Evolutionary conservation across 139 green algal genomes (phyloP).

Genomic region (Edaphochlamys debaryana): DNA sequence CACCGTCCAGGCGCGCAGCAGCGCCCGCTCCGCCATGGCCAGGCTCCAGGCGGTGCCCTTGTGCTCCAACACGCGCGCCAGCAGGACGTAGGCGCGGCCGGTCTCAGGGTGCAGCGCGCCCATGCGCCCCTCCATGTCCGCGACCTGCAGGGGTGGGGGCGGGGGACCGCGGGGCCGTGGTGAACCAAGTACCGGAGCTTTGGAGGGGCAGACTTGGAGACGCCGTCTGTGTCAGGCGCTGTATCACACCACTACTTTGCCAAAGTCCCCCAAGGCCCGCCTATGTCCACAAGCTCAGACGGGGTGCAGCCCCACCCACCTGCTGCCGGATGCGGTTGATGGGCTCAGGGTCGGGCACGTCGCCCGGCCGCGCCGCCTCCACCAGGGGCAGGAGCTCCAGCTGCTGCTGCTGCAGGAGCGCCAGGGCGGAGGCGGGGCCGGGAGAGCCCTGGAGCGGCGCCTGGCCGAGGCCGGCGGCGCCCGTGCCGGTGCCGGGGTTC

Average conservation of each 20-base stretch:
- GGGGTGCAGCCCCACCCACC: background rate
- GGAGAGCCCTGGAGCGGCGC: too few relatives aligned
- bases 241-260: too few relatives aligned
- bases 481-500: background rate
- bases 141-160: background rate
- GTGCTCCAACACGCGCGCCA: slow-evolving; percentile 37
- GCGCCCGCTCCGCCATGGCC: slow-evolving; percentile 36
- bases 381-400: slow-evolving; percentile 26
- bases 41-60: slow-evolving; percentile 16
- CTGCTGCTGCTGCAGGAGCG: slow-evolving; percentile 29
- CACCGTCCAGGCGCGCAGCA: slow-evolving; percentile 37
- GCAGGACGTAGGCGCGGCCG: slow-evolving; percentile 33
- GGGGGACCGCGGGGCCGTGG: too few relatives aligned
- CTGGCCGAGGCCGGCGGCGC: too few relatives aligned
- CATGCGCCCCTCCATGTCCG: slow-evolving; percentile 30
- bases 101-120: slow-evolving; percentile 19
- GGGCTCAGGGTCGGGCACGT: slow-evolving; percentile 27
- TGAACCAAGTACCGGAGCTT: too few relatives aligned
- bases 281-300: too few relatives aligned
- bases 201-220: too few relatives aligned
- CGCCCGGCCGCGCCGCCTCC: slow-evolving; percentile 18
- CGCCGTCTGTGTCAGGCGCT: too few relatives aligned
- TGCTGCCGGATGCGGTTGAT: slow-evolving; percentile 38
- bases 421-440: background rate
- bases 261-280: too few relatives aligned